phyloP scores from a whole-genome alignment of 805 yeast genomes.

The Peterozyma toletana region DNA sequence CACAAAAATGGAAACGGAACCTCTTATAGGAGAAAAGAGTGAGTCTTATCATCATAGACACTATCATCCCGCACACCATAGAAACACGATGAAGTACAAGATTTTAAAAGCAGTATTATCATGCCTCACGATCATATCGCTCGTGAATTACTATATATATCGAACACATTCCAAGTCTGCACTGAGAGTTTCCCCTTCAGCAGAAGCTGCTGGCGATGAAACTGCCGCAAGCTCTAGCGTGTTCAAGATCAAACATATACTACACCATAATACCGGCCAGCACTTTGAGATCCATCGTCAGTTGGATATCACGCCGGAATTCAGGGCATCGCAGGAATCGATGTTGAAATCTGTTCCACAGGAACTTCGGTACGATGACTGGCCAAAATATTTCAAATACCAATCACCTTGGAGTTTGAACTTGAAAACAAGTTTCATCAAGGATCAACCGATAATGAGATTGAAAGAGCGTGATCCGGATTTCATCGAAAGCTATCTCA shows the following conservation, averaged over 20 bases:
- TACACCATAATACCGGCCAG: conserved; percentile 52
- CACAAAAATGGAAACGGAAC: too few species aligned
- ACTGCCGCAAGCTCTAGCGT: background rate
- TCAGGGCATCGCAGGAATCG: conserved; percentile 14
- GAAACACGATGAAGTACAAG: too few species aligned
- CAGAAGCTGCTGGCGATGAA: too few species aligned
- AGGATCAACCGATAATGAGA: conserved; percentile 22
- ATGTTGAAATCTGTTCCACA: background rate
- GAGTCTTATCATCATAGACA: too few species aligned
- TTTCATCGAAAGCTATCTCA: conserved; percentile 58
- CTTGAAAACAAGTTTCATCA: conserved; percentile 11
- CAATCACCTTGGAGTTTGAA: conserved; percentile 15
- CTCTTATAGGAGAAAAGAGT: too few species aligned
- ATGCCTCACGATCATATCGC: too few species aligned
- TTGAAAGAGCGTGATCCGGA: conserved; percentile 46
- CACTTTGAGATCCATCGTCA: conserved; percentile 35
- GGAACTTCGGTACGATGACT: background rate
- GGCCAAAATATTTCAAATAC: background rate
- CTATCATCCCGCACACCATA: too few species aligned
- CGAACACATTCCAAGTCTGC: too few species aligned
- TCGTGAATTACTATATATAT: too few species aligned
- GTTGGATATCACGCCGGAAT: conserved; percentile 40
- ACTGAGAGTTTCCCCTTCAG: too few species aligned
- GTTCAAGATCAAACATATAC: conserved; percentile 46
- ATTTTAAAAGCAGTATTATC: too few species aligned